Conservation (phyloP, 495 filamentous ascomycete genomes). For the Neurospora pannonica region DNA sequence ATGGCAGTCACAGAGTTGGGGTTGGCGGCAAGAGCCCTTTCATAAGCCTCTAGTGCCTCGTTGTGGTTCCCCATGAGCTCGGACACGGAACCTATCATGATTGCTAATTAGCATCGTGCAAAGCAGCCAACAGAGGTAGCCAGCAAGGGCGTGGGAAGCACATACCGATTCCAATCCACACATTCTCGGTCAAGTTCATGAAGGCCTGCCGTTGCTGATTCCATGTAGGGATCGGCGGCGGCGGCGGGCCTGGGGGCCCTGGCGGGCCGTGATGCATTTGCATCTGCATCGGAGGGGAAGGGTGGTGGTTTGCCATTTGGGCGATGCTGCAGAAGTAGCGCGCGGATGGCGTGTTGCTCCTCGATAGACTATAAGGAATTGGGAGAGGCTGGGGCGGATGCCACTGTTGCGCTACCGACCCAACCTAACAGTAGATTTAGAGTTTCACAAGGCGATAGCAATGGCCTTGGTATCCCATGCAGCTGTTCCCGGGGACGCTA, state of each 20-base stretch:
- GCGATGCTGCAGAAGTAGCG: not conserved
- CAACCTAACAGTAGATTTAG: not conserved
- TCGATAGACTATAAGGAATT: not conserved
- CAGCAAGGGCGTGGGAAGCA: conserved; percentile 1
- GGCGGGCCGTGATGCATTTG: conserved; percentile 47
- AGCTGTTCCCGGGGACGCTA: not conserved
- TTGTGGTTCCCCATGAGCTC: conserved; percentile 85
- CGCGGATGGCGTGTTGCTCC: not conserved
- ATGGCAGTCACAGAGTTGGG: conserved; percentile 85
- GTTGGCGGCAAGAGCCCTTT: conserved; percentile 80
- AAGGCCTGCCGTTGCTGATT: conserved; percentile 35
- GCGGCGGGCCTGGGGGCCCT: conserved; percentile 36
- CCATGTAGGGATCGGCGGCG: conserved; percentile 21
- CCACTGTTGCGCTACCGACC: not conserved
- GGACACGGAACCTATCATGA: conserved; percentile 61
- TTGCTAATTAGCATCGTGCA: conserved; percentile 14
- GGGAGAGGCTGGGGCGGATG: not conserved
- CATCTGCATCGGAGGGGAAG: conserved; percentile 47
- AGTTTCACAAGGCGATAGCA: not conserved
- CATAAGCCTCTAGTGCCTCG: conserved; percentile 78
- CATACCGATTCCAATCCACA: conserved; percentile 94
- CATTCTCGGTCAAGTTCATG: conserved; percentile 58
- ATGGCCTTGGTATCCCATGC: not conserved
- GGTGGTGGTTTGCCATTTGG: conserved; percentile 47
- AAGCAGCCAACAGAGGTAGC: not conserved